Evolutionary conservation across 495 filamentous ascomycete species (phyloP).

Genomic region (Pyrenopolyporus hunteri): DNA sequence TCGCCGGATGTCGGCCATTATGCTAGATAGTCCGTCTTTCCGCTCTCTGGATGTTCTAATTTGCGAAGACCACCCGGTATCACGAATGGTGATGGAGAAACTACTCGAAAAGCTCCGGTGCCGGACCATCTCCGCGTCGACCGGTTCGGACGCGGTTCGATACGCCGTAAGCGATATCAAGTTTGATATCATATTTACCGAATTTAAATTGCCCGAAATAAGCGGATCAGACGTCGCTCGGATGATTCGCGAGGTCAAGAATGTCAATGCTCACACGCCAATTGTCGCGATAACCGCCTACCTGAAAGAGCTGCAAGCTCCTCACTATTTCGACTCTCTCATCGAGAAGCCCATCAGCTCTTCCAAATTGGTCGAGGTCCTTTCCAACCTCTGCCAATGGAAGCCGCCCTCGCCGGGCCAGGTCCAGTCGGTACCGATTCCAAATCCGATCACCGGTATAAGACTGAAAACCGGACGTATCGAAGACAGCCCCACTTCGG

Average conservation of each 20-base stretch:
- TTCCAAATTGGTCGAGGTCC: conserved; percentile 82
- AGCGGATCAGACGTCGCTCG: conserved; percentile 94
- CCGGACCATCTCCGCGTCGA: conserved; percentile 88
- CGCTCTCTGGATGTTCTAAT: conserved; percentile 92
- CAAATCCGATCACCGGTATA: conserved; percentile 64
- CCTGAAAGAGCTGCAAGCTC: conserved; percentile 90
- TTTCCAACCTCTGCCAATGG: conserved; percentile 89
- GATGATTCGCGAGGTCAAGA: conserved; percentile 95
- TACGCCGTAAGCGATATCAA: conserved; percentile 92
- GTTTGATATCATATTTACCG: conserved; percentile 98
- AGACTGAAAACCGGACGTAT: conserved; percentile 65
- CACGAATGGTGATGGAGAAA: conserved; percentile 94
- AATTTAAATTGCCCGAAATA: conserved; percentile 91
- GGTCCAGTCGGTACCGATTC: conserved; percentile 47
- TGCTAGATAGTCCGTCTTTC: conserved; percentile 80
- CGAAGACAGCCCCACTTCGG: conserved; percentile 86
- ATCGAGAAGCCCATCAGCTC: conserved; percentile 95
- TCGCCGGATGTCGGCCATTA: conserved; percentile 87
- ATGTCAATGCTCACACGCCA: conserved; percentile 90
- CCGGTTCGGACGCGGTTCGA: conserved; percentile 86
- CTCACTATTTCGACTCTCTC: conserved; percentile 91
- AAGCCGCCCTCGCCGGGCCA: conserved; percentile 71
- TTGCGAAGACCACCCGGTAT: conserved; percentile 98
- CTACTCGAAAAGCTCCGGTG: conserved; percentile 93
- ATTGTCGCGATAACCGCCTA: conserved; percentile 98